Evolutionary conservation across 2,329 filamentous ascomycete species (phyloP).

Genomic region (Dactylonectria estremocensis): DNA sequence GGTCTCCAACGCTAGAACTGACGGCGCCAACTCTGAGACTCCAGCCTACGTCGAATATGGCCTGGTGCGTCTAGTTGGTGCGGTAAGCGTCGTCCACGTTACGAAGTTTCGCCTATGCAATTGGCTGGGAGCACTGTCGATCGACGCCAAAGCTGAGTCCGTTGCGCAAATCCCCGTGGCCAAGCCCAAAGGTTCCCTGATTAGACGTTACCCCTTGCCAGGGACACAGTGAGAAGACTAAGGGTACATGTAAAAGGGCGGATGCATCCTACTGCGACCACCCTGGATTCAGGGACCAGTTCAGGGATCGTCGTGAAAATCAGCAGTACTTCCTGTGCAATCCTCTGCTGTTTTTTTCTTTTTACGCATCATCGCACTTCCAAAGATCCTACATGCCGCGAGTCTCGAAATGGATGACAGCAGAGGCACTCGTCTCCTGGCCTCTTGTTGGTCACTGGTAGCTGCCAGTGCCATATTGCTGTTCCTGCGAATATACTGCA

Average conservation of each 20-base stretch:
- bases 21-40: no score
- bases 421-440: constrained; percentile 49
- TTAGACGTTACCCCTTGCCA: background rate
- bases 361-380: constrained; percentile 8
- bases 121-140: no score
- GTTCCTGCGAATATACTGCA: constrained; percentile 55
- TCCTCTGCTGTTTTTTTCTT: constrained; percentile 2
- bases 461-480: constrained; percentile 46
- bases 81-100: no score
- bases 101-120: no score
- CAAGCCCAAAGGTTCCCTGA: background rate
- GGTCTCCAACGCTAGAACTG: no score
- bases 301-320: background rate
- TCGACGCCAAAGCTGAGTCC: no score
- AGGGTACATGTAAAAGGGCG: background rate
- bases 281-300: background rate
- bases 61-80: no score
- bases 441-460: constrained; percentile 50
- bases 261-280: no score
- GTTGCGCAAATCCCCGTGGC: no score
- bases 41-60: no score
- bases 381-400: constrained; percentile 1
- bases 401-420: constrained; percentile 41
- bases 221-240: background rate
- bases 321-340: background rate